phyloP scores from a whole-genome alignment of 331 rosid species.

The Malus hybrid region DNA sequence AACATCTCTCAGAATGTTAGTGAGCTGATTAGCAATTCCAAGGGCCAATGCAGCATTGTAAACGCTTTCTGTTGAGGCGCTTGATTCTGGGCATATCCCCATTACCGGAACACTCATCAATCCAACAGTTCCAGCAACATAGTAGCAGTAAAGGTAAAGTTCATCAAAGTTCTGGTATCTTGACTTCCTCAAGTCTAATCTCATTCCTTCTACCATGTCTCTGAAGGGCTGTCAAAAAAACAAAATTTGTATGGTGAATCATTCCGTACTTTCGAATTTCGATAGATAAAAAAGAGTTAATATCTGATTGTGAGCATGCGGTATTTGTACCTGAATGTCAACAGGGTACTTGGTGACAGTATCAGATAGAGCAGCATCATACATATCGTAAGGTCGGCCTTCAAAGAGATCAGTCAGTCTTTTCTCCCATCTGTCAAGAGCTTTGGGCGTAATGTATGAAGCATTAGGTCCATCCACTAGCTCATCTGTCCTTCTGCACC shows the following conservation, averaged over 20 bases:
- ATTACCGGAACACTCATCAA: slow-evolving; percentile 98
- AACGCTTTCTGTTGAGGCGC: slow-evolving; percentile 67
- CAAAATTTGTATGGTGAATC: not conserved
- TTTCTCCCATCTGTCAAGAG: slow-evolving; percentile 86
- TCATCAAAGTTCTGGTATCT: slow-evolving; percentile 84
- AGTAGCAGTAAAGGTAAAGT: slow-evolving; percentile 91
- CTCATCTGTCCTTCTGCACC: slow-evolving; percentile 98
- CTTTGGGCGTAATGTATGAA: slow-evolving; percentile 81
- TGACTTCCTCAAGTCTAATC: slow-evolving; percentile 76
- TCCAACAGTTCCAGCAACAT: slow-evolving; percentile 96
- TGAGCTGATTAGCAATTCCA: slow-evolving; percentile 95
- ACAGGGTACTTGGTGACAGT: slow-evolving; percentile 75
- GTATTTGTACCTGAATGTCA: slow-evolving; percentile 65
- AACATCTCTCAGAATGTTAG: slow-evolving; percentile 93
- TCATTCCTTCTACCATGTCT: slow-evolving; percentile 99
- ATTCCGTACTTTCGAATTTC: not conserved
- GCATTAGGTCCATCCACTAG: slow-evolving; percentile 97
- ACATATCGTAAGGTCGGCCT: slow-evolving; percentile 89
- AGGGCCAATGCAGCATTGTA: slow-evolving; percentile 91
- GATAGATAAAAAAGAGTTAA: not conserved
- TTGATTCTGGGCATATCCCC: slow-evolving; percentile 77
- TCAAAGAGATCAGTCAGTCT: slow-evolving; percentile 61
- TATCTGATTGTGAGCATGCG: not conserved
- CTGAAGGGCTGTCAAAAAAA: slow-evolving; percentile 54
- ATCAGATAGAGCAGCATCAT: slow-evolving; percentile 89